Evolutionary conservation across 169 alveolate genomes (phyloP).

Genomic region (Nephromyces sp.): DNA sequence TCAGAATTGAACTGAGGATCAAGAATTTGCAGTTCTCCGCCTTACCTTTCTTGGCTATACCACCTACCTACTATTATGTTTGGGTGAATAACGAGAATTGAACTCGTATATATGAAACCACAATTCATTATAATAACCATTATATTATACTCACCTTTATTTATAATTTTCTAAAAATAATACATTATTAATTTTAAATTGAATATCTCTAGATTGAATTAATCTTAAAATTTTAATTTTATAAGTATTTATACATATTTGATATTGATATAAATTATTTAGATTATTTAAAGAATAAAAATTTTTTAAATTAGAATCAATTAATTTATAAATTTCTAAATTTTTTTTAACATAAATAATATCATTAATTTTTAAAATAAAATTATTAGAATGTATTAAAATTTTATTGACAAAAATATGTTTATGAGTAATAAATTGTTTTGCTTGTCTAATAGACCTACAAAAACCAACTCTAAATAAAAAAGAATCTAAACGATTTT

Average conservation of each 20-base stretch:
- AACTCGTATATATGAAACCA: background rate
- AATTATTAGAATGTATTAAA: background rate
- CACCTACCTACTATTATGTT: background rate
- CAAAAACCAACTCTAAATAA: background rate
- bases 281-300: background rate
- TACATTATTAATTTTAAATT: background rate
- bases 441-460: background rate
- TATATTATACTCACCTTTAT: background rate
- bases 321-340: background rate
- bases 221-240: background rate
- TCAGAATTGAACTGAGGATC: background rate
- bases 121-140: background rate
- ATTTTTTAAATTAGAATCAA: background rate
- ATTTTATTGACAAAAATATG: background rate
- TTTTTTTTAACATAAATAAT: background rate
- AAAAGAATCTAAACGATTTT: background rate
- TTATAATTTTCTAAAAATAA: background rate
- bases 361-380: background rate
- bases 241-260: background rate
- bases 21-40: background rate
- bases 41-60: background rate
- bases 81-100: background rate
- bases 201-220: background rate
- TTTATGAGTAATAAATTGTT: background rate
- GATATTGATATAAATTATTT: background rate